These are phyloP conservation scores for Candida xyloterini DNA, from an alignment of 805 yeast species.

Conservation along the genomic window DNA sequence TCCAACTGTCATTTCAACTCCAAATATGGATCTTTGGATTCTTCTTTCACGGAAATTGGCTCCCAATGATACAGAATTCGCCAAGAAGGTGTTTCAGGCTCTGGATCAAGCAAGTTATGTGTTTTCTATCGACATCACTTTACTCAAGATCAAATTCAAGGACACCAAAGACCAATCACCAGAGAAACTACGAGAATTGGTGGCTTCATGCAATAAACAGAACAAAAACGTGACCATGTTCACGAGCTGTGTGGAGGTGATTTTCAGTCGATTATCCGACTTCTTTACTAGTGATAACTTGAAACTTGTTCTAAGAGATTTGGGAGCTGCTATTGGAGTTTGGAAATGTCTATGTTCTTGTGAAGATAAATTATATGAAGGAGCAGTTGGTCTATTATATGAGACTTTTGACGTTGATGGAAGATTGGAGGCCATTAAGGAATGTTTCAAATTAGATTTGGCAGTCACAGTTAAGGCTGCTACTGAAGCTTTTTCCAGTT, in stretches of 20 bases:
- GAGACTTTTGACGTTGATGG: conserved; percentile 80
- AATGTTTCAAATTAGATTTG: conserved; percentile 45
- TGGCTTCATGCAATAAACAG: conserved; percentile 27
- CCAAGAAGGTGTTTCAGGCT: conserved; percentile 17
- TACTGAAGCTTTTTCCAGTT: conserved; percentile 25
- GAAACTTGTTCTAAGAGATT: conserved; percentile 38
- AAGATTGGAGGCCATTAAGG: conserved; percentile 69
- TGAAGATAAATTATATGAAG: conserved; percentile 53
- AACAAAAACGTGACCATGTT: conserved; percentile 24
- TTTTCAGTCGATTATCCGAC: conserved; percentile 28
- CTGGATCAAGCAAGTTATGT: conserved; percentile 19
- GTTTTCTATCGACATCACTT: conserved; percentile 24
- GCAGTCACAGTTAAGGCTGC: conserved; percentile 44
- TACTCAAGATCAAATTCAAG: conserved; percentile 19
- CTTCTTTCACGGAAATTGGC: conserved; percentile 23
- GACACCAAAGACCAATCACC: conserved; percentile 10
- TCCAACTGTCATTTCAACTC: conserved; percentile 18
- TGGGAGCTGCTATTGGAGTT: conserved; percentile 54
- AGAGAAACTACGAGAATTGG: conserved; percentile 20
- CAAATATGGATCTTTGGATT: conserved; percentile 25
- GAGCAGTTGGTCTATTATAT: conserved; percentile 67
- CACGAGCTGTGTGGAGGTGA: conserved; percentile 19
- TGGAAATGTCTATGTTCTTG: conserved; percentile 77
- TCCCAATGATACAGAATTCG: conserved; percentile 17
- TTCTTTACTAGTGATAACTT: conserved; percentile 17